Evolutionary conservation across 2,329 filamentous ascomycete species (phyloP).

Genomic region (Dryadomyces quercivorus): DNA sequence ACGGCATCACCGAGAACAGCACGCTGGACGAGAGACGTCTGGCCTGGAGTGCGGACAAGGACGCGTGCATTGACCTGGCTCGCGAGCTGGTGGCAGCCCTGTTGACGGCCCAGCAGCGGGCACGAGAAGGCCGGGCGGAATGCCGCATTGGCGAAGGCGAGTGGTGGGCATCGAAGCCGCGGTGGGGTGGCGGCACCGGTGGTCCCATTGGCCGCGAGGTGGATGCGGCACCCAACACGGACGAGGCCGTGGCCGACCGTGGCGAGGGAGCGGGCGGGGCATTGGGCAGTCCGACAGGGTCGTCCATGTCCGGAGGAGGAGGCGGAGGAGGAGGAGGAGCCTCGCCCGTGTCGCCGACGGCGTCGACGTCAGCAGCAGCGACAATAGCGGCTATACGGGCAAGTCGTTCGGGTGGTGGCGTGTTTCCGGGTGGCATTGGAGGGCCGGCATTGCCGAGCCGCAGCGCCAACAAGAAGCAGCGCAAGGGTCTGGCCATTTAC

Average conservation of each 20-base stretch:
- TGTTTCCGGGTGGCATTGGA: neutral
- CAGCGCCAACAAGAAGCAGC: conserved; percentile 31
- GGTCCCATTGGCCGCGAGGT: conserved; percentile 51
- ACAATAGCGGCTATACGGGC: neutral
- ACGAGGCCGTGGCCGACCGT: conserved; percentile 29
- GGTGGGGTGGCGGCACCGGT: conserved; percentile 52
- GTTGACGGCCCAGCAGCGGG: conserved; percentile 51
- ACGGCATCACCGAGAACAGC: neutral
- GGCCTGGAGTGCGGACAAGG: conserved; percentile 17
- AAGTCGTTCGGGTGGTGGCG: neutral
- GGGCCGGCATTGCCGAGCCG: neutral
- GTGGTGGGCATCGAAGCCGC: conserved; percentile 49
- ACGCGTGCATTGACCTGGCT: conserved; percentile 50
- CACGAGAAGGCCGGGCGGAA: conserved; percentile 44
- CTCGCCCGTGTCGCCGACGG: neutral
- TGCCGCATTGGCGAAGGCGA: conserved; percentile 42
- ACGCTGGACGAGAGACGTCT: neutral
- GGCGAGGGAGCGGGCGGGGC: conserved; percentile 18
- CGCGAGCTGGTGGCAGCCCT: conserved; percentile 49
- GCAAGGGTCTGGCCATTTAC: conserved; percentile 45
- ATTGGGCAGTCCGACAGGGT: neutral
- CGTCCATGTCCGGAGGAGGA: conserved; percentile 9
- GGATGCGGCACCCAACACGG: conserved; percentile 23
- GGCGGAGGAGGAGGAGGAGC: conserved; percentile 13
- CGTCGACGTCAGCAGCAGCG: neutral